phyloP scores from a whole-genome alignment of 2,329 filamentous ascomycete genomes.

The Leptographium radiaticola region DNA sequence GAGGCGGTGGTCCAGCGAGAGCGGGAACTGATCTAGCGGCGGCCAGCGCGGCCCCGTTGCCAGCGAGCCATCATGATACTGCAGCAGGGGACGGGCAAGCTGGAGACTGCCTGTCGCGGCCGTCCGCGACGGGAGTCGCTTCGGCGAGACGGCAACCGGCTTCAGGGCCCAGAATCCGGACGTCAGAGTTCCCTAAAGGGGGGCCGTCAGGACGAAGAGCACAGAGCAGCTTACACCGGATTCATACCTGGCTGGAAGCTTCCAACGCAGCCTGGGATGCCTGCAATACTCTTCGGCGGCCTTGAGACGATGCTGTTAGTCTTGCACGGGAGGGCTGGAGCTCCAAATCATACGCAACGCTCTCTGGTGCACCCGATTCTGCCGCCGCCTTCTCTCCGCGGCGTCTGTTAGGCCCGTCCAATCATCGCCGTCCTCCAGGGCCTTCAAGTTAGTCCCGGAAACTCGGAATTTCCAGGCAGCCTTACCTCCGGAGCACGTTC shows the following conservation, averaged over 20 bases:
- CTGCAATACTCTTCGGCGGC: neutral
- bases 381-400: conserved; percentile 8
- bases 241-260: neutral
- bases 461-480: neutral
- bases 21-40: conserved; percentile 1
- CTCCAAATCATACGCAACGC: conserved; percentile 6
- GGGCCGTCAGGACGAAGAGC: no score
- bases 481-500: neutral
- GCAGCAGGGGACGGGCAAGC: neutral
- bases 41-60: neutral
- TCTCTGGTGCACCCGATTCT: conserved; percentile 10
- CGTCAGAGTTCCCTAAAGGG: neutral
- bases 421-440: neutral
- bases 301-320: neutral
- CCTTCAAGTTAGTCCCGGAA: neutral
- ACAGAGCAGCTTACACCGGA: no score
- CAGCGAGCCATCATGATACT: neutral
- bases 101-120: neutral
- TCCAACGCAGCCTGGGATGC: neutral
- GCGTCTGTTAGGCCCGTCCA: neutral
- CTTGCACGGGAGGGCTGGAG: neutral
- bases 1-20: conserved; percentile 10
- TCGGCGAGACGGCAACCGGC: neutral
- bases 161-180: conserved; percentile 5
- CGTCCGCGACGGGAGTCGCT: neutral